Percentiles rank a stretch among this genome's conserved stretches.
These are phyloP conservation scores for Xylaria digitata DNA, from an alignment of 2,329 filamentous ascomycete species.

Conservation along the genomic window DNA sequence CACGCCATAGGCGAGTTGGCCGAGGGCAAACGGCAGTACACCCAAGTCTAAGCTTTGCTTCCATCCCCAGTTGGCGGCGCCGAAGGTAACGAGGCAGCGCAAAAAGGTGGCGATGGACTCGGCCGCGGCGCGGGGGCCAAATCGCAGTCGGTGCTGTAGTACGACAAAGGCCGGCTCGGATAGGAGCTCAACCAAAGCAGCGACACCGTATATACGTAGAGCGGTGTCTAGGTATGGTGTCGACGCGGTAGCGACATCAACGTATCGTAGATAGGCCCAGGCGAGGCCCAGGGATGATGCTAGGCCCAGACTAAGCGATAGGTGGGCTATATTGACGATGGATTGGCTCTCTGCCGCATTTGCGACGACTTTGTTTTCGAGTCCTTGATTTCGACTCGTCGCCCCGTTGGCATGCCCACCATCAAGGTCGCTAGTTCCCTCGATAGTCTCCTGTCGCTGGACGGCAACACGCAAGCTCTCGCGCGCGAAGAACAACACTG, in stretches of 20 bases:
- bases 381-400: background rate
- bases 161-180: conserved; percentile 91
- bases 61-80: conserved; percentile 72
- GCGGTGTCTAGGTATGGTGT: conserved; percentile 72
- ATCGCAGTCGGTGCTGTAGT: conserved; percentile 82
- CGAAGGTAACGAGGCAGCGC: conserved; percentile 81
- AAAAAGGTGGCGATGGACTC: conserved; percentile 85
- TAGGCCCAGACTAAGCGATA: conserved; percentile 77
- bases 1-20: conserved; percentile 81
- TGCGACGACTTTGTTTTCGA: conserved; percentile 33
- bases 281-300: conserved; percentile 73
- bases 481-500: conserved; percentile 92
- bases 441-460: conserved; percentile 72
- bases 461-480: conserved; percentile 93
- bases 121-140: conserved; percentile 81
- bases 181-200: conserved; percentile 77
- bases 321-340: conserved; percentile 87
- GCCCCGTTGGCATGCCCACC: background rate
- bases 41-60: conserved; percentile 67
- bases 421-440: conserved; percentile 53
- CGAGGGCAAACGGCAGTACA: conserved; percentile 87
- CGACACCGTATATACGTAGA: conserved; percentile 66
- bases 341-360: conserved; percentile 69
- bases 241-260: conserved; percentile 59
- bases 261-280: conserved; percentile 71